Evolutionary conservation across 257 asterid species (phyloP).

Genomic region (Capsicum chinense): DNA sequence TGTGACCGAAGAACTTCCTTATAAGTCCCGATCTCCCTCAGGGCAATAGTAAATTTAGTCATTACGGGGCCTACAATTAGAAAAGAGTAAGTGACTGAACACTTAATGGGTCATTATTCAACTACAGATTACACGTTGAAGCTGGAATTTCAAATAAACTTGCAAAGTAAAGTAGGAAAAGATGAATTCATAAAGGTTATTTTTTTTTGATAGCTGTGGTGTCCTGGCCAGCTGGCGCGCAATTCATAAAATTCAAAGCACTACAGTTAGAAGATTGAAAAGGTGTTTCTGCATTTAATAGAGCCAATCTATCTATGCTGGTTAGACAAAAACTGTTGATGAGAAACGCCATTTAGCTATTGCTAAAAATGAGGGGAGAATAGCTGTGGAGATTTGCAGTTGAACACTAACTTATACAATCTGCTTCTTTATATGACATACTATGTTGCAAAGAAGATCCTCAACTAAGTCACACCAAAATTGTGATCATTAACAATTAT

Average conservation of each 20-base stretch:
- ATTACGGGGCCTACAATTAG: slow-evolving; percentile 84
- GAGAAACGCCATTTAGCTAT: background rate
- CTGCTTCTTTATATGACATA: background rate
- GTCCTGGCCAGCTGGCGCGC: too few species aligned
- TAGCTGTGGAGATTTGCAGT: background rate
- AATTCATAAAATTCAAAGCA: background rate
- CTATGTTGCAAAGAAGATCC: slow-evolving; percentile 15
- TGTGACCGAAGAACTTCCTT: slow-evolving; percentile 99
- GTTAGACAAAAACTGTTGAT: background rate
- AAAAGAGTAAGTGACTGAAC: slow-evolving; percentile 6
- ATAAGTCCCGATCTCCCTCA: slow-evolving; percentile 98
- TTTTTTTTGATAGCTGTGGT: too few species aligned
- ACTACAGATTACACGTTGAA: slow-evolving; percentile 18
- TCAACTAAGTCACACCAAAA: background rate
- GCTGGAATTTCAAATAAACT: background rate
- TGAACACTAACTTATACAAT: background rate
- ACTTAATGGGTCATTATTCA: slow-evolving; percentile 10
- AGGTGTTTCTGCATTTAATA: slow-evolving; percentile 19
- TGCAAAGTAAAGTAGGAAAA: background rate
- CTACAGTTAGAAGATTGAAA: background rate
- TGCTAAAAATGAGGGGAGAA: slow-evolving; percentile 20
- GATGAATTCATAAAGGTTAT: background rate
- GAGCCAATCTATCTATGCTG: background rate
- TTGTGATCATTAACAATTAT: background rate
- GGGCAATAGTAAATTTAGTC: slow-evolving; percentile 97